These are phyloP conservation scores for Lactifluus hygrophoroides DNA, from an alignment of 768 basidiomycete species.

Conservation along the genomic window DNA sequence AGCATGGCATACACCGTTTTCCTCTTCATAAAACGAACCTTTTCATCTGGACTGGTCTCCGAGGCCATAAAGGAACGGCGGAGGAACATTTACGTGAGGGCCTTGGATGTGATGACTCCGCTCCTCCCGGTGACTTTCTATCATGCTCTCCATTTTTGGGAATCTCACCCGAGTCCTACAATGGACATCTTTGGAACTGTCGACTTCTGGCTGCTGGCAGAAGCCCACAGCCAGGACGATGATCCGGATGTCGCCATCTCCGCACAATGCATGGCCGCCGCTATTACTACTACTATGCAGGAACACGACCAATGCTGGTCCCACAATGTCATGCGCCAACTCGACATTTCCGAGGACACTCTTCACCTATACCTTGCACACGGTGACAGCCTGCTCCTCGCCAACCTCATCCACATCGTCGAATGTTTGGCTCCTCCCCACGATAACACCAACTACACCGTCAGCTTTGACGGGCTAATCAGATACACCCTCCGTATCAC, in stretches of 20 bases:
- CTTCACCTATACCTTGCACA: conserved; percentile 1
- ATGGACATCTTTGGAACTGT: conserved; percentile 2
- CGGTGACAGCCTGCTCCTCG: conserved; percentile 12
- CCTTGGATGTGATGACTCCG: conserved; percentile 2
- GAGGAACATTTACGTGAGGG: conserved; percentile 5
- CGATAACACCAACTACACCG: neutral
- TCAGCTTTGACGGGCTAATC: conserved; percentile 5
- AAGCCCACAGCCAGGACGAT: conserved; percentile 8
- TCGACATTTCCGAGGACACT: neutral
- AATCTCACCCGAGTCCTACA: conserved; percentile 1
- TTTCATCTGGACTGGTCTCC: conserved; percentile 8
- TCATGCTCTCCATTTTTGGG: conserved; percentile 7
- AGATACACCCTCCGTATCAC: conserved; percentile 9
- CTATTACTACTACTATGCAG: neutral
- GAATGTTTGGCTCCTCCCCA: neutral
- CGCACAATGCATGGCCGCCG: conserved; percentile 8
- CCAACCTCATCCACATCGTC: conserved; percentile 15
- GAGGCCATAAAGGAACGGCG: conserved; percentile 7
- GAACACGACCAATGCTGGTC: conserved; percentile 12
- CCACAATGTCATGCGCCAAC: neutral
- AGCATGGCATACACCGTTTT: conserved; percentile 13
- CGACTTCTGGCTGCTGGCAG: conserved; percentile 12
- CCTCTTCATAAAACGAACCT: conserved; percentile 12
- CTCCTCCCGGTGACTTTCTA: conserved; percentile 13
- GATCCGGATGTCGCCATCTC: conserved; percentile 14